Evolutionary conservation across 345 rosid genomes (phyloP), one percentile per base, ranked within the genome.

Genomic region (Salix viminalis): DNA sequence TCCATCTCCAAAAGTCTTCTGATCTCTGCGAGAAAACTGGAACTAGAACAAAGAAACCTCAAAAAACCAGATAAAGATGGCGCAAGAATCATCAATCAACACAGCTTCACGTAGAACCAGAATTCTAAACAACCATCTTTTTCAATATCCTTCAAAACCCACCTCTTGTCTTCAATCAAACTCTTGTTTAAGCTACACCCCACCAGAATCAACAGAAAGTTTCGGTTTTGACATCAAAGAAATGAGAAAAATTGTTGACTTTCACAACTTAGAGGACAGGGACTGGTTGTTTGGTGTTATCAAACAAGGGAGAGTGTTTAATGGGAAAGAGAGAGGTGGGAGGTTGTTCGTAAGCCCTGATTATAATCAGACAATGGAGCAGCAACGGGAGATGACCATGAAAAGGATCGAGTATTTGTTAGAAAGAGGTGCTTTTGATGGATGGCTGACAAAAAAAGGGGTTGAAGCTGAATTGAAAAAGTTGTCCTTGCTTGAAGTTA

Each of bases 361-460:
- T 76, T 93, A 83, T 66, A 93, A 93, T 82, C 98, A 93, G 87
- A 74, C 97, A 37, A 95, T 87, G 97, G 99, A 91, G 86, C 97
- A 91, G 70, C 99, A 95, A 80, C 81, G 99, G 12, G 97, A 93
- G 87, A 85, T 91, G 74, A 95, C 97, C 0, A 82, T 86, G 98
- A 89, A 71, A 74, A 83, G 98, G 79, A 85, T 95, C 70, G 79
- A 46, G 67, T 90, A 83, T 64, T 67, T 95, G 82, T 74, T 79
- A 2, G 97, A 91, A 50, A 83, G 75, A 71, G 96, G 96, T 2
- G 94, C 85, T 12, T 95, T 89, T 70, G 44, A 84, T 13, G 94
- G 96, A 1, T 95, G 97, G 97, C 80, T 95, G 80, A 95, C 96
- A 3, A 87, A 39, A 36, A 4, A 81, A 14, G 91, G 92, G 67